Conservation (phyloP, 805 yeast genomes). For the Spathaspora arborariae region DNA sequence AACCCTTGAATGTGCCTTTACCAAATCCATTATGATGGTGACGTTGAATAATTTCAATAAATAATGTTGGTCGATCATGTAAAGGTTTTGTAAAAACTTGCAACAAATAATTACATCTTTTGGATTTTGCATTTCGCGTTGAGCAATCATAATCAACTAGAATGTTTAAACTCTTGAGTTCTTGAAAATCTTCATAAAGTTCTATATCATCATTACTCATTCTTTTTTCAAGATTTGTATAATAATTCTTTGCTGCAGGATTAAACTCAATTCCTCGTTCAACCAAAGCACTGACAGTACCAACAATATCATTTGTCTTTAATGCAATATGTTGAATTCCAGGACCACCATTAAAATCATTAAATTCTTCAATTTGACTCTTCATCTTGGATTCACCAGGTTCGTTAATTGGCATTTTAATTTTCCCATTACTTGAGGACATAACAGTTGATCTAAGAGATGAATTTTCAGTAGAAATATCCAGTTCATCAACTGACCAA, state of each 20-base stretch:
- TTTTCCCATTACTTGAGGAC: constrained; percentile 60
- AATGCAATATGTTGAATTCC: constrained; percentile 85
- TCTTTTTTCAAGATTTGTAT: constrained; percentile 44
- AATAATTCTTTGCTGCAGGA: constrained; percentile 54
- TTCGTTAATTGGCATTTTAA: constrained; percentile 83
- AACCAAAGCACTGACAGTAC: constrained; percentile 49
- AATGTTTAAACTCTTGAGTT: constrained; percentile 50
- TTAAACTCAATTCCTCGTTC: constrained; percentile 72
- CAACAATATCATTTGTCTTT: constrained; percentile 56
- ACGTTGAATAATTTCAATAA: constrained; percentile 78
- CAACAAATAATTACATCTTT: constrained; percentile 58
- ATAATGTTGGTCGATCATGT: constrained; percentile 76
- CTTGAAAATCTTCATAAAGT: constrained; percentile 50
- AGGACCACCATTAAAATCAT: constrained; percentile 71
- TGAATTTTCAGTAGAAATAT: constrained; percentile 64
- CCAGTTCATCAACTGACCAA: constrained; percentile 83
- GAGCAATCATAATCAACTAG: constrained; percentile 73
- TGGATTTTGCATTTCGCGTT: constrained; percentile 19
- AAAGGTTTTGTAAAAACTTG: constrained; percentile 79
- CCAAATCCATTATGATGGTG: constrained; percentile 83
- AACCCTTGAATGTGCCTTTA: constrained; percentile 80
- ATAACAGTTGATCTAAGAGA: constrained; percentile 74
- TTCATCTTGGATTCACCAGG: constrained; percentile 66
- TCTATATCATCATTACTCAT: constrained; percentile 41
- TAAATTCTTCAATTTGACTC: constrained; percentile 81